phyloP scores from a whole-genome alignment of 2,329 filamentous ascomycete genomes.

The Ophiostoma himal-ulmi region DNA sequence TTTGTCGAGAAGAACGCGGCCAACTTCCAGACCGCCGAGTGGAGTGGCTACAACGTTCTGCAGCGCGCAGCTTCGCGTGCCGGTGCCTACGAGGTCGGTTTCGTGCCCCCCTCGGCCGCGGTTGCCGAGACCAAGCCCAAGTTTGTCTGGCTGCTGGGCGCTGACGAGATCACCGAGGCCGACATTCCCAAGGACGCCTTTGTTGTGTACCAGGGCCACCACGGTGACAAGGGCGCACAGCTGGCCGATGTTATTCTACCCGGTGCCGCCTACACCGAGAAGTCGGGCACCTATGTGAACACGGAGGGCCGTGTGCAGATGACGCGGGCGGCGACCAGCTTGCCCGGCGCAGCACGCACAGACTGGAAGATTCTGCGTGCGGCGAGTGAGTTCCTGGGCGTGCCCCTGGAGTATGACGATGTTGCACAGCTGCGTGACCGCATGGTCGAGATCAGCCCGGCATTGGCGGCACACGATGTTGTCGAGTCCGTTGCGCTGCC shows the following conservation, averaged over 20 bases:
- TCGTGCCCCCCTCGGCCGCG: conserved; percentile 74
- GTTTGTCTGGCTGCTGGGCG: conserved; percentile 93
- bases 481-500: conserved; percentile 73
- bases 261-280: conserved; percentile 94
- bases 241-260: conserved; percentile 91
- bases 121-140: conserved; percentile 84
- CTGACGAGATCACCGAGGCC: conserved; percentile 77
- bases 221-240: conserved; percentile 88
- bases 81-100: conserved; percentile 93
- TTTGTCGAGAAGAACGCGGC: conserved; percentile 91
- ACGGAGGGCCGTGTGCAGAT: conserved; percentile 95
- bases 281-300: conserved; percentile 93
- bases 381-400: conserved; percentile 81
- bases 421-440: conserved; percentile 82
- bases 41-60: conserved; percentile 96
- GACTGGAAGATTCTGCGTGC: conserved; percentile 99
- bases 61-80: conserved; percentile 88
- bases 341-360: conserved; percentile 83
- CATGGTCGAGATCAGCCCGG: conserved; percentile 91
- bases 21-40: conserved; percentile 82
- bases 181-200: conserved; percentile 96
- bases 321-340: conserved; percentile 79
- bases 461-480: conserved; percentile 82
- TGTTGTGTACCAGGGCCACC: conserved; percentile 95
- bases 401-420: conserved; percentile 86